Evolutionary conservation across 2,329 filamentous ascomycete genomes (phyloP).

Genomic region (Ophiostoma ips): DNA sequence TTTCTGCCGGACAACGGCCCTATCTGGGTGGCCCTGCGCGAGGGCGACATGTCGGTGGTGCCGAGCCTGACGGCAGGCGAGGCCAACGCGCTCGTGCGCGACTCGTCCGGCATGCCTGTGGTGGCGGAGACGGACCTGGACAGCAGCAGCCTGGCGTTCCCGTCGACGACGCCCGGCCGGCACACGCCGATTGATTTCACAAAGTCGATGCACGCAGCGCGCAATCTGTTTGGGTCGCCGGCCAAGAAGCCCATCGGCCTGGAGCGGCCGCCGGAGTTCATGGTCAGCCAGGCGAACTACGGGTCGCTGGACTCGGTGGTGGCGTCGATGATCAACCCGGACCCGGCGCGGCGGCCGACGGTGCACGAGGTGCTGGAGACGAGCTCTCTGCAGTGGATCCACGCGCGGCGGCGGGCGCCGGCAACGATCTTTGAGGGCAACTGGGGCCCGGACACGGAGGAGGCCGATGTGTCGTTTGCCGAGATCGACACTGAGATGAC

Average conservation of each 20-base stretch:
- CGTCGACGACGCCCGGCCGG: constrained; percentile 5
- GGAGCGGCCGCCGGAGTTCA: constrained; percentile 65
- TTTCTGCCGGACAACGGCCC: constrained; percentile 84
- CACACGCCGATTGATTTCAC: constrained; percentile 6
- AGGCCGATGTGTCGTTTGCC: constrained; percentile 16
- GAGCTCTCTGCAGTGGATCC: constrained; percentile 69
- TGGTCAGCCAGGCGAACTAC: constrained; percentile 60
- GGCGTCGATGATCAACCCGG: constrained; percentile 71
- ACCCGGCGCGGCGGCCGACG: constrained; percentile 58
- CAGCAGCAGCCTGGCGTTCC: constrained; percentile 10
- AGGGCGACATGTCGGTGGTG: constrained; percentile 77
- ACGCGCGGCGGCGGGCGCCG: constrained; percentile 60
- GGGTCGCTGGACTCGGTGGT: constrained; percentile 76
- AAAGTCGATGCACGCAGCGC: constrained; percentile 16
- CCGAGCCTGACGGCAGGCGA: constrained; percentile 76
- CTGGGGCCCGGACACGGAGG: constrained; percentile 59
- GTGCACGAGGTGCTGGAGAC: constrained; percentile 59
- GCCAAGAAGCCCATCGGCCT: constrained; percentile 33
- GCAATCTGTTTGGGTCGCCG: constrained; percentile 30
- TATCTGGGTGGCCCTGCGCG: constrained; percentile 79
- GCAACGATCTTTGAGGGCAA: constrained; percentile 95
- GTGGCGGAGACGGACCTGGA: constrained; percentile 20
- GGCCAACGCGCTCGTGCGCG: constrained; percentile 55
- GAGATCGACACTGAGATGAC: constrained; percentile 44
- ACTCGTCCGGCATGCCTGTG: constrained; percentile 58